Base-by-base conservation (phyloP, 495 filamentous ascomycete species). In the Aspergillus campestris region DNA sequence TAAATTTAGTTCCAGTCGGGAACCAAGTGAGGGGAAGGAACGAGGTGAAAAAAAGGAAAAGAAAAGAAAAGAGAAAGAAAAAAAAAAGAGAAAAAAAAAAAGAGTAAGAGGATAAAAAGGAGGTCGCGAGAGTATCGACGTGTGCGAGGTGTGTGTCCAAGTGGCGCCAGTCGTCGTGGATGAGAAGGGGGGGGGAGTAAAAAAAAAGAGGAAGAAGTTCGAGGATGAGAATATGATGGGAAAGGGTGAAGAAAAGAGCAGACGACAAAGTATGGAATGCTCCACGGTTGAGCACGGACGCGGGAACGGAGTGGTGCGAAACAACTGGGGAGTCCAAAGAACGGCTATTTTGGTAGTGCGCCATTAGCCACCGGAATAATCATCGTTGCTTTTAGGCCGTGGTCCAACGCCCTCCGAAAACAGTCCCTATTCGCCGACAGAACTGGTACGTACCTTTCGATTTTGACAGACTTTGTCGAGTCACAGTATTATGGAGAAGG, bases 361-460 rank as follows among this genome's bases (percentile, higher is more conserved):
- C 47, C 47, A 56, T 59, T 59, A 59, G 56, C 52, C 56, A 59
- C 56, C 48, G 52, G 51, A 55, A 55, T 52, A 31, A 45, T 48
- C 38, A 27, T 50, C 45, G 44, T 40, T 50, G 51, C 42, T 53
- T 42, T 51, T 43, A 53, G 50, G 48, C 50, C 42, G 49, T 34
- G 31, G 47, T 45, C 43, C 41, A 32, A 53, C 48, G 44, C 51
- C 45, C 47, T 34, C 40, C 38, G 47, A 35, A 44, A 42, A 30
- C 32, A n/a, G n/a, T n/a, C n/a, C n/a, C n/a, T n/a, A n/a, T n/a
- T n/a, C n/a, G n/a, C n/a, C n/a, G n/a, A n/a, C n/a, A n/a, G n/a
- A n/a, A n/a, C n/a, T n/a, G n/a, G n/a, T n/a, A n/a, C n/a, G n/a
- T n/a, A n/a, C n/a, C n/a, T n/a, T n/a, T n/a, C n/a, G n/a, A n/a